Base-by-base conservation (phyloP, 768 basidiomycete species). In the Kwoniella europaea region DNA sequence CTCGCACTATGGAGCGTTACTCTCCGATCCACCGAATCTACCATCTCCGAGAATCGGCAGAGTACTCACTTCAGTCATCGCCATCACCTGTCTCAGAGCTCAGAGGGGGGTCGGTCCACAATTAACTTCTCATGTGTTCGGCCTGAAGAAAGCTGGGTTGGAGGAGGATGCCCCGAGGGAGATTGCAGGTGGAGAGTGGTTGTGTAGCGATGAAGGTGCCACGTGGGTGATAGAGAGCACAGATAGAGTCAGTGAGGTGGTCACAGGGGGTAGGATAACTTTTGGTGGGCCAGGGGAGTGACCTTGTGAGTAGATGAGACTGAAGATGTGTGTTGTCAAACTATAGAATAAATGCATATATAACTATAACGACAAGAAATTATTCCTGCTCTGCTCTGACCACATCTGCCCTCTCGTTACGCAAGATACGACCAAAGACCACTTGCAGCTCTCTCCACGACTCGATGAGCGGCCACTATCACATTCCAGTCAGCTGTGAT, bases 141-240 rank as follows among this genome's bases (percentile, higher is more conserved):
- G 94, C 13, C 87, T 96, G 75, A 89, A 94, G 80, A 96, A 94
- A 84, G 89, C 85, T 74, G 87, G 88, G 75, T 91, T 71, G 12
- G 79, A 81, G 64, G 72, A 91, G 83, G 61, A 10, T 1, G 92
- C 71, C 7, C 75, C 77, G 67, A 70, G 91, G 83, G 64, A 43
- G 54, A 15, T 81, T 18, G n/a, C 69, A 58, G 81, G 81, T 12
- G 71, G 93, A 81, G 86, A 84, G 68, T 95, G 91, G 90, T 87
- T 95, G 52, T 86, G 91, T 24, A 91, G 88, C 71, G 93, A 94
- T 80, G 91, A 93, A 82, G 93, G 93, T 43, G 88, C 91, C 20
- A 91, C 91, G 84, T 95, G 93, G 93, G 90, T 94, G 62, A 86
- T 94, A 77, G 89, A 90, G 78, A 91, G 88, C 59, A 89, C 93